These are phyloP conservation scores for Kuraishia floccosa DNA, from an alignment of 805 yeast genomes.

Conservation along the genomic window DNA sequence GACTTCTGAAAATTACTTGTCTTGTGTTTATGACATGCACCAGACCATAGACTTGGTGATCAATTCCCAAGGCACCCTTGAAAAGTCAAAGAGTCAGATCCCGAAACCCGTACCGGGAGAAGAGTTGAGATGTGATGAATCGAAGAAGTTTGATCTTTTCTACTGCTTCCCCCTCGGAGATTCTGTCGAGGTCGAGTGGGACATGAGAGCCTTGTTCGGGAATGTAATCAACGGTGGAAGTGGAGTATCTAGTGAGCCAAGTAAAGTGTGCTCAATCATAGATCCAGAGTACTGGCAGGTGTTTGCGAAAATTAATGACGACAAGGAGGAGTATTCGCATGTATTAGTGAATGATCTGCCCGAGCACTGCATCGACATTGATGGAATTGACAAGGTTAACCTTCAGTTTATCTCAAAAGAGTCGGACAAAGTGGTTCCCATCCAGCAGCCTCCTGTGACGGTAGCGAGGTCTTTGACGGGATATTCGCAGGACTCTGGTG, in stretches of 20 bases:
- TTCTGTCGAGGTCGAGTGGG: slow-evolving; percentile 31
- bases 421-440: slow-evolving; percentile 27
- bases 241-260: slow-evolving; percentile 32
- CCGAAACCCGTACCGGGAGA: slow-evolving; percentile 72
- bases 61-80: slow-evolving; percentile 57
- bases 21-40: slow-evolving; percentile 42
- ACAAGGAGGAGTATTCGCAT: not conserved
- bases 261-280: slow-evolving; percentile 32
- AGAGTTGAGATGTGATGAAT: slow-evolving; percentile 60
- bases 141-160: slow-evolving; percentile 46
- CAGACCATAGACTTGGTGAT: slow-evolving; percentile 65
- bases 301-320: slow-evolving; percentile 8
- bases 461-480: slow-evolving; percentile 88
- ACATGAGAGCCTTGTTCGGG: slow-evolving; percentile 61
- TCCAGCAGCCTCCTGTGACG: slow-evolving; percentile 44
- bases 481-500: slow-evolving; percentile 85
- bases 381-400: slow-evolving; percentile 17
- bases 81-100: slow-evolving; percentile 52
- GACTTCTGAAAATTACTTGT: not conserved
- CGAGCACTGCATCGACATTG: slow-evolving; percentile 12
- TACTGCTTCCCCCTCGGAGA: slow-evolving; percentile 74
- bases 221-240: slow-evolving; percentile 53
- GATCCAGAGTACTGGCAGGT: slow-evolving; percentile 36
- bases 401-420: slow-evolving; percentile 30
- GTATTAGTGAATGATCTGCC: not conserved